Evolutionary conservation across 2,329 filamentous ascomycete species (phyloP).

Genomic region (Hypoxylon rubiginosum): DNA sequence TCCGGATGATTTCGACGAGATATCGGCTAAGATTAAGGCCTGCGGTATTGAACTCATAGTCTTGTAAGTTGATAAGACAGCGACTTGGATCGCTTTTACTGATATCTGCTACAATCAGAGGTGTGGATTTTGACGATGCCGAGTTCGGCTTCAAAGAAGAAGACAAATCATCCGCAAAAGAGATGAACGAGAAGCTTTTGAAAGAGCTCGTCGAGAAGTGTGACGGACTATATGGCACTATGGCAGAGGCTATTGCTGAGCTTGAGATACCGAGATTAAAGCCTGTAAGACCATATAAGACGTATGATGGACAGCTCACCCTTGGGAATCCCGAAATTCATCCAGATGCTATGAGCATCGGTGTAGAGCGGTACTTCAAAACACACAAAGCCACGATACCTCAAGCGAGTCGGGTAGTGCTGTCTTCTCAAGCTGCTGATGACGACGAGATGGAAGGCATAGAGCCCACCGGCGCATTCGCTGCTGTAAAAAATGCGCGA

Average conservation of each 20-base stretch:
- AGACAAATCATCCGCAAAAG: slow-evolving; percentile 80
- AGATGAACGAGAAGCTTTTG: slow-evolving; percentile 79
- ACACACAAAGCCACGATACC: slow-evolving; percentile 82
- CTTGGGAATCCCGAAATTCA: slow-evolving; percentile 83
- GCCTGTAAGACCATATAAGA: slow-evolving; percentile 78
- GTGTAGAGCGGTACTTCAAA: slow-evolving; percentile 91
- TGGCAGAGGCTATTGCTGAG: slow-evolving; percentile 86
- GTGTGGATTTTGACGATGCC: slow-evolving; percentile 92
- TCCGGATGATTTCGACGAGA: slow-evolving; percentile 76
- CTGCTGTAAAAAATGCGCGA: slow-evolving; percentile 80
- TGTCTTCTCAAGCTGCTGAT: slow-evolving; percentile 63
- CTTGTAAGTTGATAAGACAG: slow-evolving; percentile 70
- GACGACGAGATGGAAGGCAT: slow-evolving; percentile 64
- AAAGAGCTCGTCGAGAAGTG: slow-evolving; percentile 76
- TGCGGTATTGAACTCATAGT: slow-evolving; percentile 83
- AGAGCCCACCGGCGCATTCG: slow-evolving; percentile 65
- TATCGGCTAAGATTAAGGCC: slow-evolving; percentile 80
- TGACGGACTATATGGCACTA: slow-evolving; percentile 82
- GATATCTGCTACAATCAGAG: slow-evolving; percentile 62
- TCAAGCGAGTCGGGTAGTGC: slow-evolving; percentile 82
- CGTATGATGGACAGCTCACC: slow-evolving; percentile 83
- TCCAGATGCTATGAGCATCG: slow-evolving; percentile 81
- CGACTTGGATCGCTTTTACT: slow-evolving; percentile 19
- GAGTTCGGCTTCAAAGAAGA: slow-evolving; percentile 95
- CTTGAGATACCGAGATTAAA: slow-evolving; percentile 84